These are phyloP conservation scores for Mortierella sp. DNA, from an alignment of 371 early-diverging fungal species.

Conservation along the genomic window DNA sequence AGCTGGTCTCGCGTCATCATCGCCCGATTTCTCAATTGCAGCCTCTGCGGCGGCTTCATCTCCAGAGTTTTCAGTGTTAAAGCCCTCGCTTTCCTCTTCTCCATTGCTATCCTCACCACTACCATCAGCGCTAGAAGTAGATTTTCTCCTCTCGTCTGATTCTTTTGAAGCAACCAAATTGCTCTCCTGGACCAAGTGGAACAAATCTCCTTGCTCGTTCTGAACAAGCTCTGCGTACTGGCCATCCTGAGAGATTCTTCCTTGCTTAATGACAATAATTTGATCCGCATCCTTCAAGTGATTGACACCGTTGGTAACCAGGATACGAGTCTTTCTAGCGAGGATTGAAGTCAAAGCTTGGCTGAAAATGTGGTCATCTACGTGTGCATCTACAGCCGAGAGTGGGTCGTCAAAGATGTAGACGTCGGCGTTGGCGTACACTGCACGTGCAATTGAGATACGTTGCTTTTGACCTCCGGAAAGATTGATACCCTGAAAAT, in stretches of 20 bases:
- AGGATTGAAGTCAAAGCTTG: slow-evolving; percentile 54
- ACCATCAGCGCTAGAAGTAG: neutral
- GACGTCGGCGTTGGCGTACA: slow-evolving; percentile 65
- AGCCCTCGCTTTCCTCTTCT: neutral
- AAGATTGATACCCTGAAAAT: slow-evolving; percentile 76
- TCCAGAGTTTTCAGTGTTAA: neutral
- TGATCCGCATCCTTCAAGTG: slow-evolving; percentile 62
- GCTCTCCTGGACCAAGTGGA: slow-evolving; percentile 35
- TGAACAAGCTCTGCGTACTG: slow-evolving; percentile 59
- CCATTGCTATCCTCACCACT: neutral
- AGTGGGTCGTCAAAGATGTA: slow-evolving; percentile 82
- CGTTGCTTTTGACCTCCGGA: slow-evolving; percentile 92
- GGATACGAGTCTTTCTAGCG: slow-evolving; percentile 53
- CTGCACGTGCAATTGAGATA: slow-evolving; percentile 58
- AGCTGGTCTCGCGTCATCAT: slow-evolving; percentile 49
- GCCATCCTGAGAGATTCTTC: slow-evolving; percentile 63
- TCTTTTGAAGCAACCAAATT: slow-evolving; percentile 10
- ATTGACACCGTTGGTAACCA: slow-evolving; percentile 67
- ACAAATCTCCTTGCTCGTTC: slow-evolving; percentile 37
- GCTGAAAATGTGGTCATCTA: slow-evolving; percentile 60
- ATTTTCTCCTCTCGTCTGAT: neutral
- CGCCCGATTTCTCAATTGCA: neutral
- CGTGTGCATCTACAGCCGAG: slow-evolving; percentile 80
- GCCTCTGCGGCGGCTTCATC: neutral
- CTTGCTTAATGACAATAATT: slow-evolving; percentile 62